phyloP scores from a whole-genome alignment of 2,329 filamentous ascomycete species.

The Pestalotiopsis sp. region DNA sequence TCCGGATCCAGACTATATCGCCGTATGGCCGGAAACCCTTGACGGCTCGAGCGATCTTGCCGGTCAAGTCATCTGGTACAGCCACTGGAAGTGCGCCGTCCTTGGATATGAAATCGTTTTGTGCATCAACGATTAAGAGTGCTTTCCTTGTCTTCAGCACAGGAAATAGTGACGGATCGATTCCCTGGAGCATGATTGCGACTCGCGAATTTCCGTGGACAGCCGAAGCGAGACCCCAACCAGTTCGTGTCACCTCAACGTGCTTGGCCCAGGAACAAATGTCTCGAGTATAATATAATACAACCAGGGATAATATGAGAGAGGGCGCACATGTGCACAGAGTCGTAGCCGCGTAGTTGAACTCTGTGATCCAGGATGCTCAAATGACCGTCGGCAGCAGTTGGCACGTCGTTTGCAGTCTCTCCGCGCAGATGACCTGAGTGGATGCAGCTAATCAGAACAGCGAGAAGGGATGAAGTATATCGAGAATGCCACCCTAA shows the following conservation, averaged over 20 bases:
- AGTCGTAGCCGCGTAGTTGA: background rate
- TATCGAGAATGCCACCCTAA: background rate
- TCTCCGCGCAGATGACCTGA: background rate
- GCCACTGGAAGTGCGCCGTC: constrained; percentile 69
- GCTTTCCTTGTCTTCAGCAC: constrained; percentile 65
- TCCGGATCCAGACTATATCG: constrained; percentile 83
- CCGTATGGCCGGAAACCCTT: constrained; percentile 73
- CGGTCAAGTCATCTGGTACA: constrained; percentile 66
- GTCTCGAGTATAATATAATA: background rate
- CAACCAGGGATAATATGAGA: background rate
- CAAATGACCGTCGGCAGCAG: background rate
- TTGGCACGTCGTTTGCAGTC: background rate
- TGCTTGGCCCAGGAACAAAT: background rate
- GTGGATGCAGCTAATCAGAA: background rate
- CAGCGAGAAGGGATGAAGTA: background rate
- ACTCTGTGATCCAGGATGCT: background rate
- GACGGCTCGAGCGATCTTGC: constrained; percentile 67
- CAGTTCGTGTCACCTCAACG: background rate
- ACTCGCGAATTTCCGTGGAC: background rate
- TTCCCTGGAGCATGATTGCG: constrained; percentile 25
- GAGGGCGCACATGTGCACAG: background rate
- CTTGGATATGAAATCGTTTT: constrained; percentile 81
- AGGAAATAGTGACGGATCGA: constrained; percentile 58
- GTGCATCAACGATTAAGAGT: constrained; percentile 81
- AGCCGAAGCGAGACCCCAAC: background rate